These are phyloP conservation scores for Microbotryum intermedium DNA, from an alignment of 1,284 basidiomycete species.

Conservation along the genomic window DNA sequence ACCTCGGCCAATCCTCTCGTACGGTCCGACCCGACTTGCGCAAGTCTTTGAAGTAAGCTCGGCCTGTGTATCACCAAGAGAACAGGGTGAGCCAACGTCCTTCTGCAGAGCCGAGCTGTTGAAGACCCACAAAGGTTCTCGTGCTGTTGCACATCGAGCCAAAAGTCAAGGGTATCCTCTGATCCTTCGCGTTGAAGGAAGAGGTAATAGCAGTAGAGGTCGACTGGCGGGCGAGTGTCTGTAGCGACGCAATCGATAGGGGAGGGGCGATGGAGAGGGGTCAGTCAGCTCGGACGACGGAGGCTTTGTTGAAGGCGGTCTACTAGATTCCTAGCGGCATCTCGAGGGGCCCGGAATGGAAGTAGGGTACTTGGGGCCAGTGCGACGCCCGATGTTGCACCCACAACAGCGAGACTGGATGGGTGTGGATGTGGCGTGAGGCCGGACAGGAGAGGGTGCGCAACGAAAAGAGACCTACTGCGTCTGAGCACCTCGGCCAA, in stretches of 20 bases:
- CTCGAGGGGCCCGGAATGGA: too few relatives aligned
- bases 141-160: slow-evolving; percentile 98
- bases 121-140: slow-evolving; percentile 65
- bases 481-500: slow-evolving; percentile 38
- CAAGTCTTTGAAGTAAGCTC: slow-evolving; percentile 97
- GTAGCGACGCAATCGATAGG: slow-evolving; percentile 4
- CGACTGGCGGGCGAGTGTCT: slow-evolving; percentile 78
- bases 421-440: neutral
- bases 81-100: neutral
- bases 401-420: neutral
- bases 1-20: slow-evolving; percentile 94
- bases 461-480: slow-evolving; percentile 5
- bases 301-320: neutral
- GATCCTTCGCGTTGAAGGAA: slow-evolving; percentile 88
- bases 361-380: neutral
- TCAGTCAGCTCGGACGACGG: neutral
- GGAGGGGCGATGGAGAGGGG: neutral
- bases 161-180: slow-evolving; percentile 94
- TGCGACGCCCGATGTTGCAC: neutral
- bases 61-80: slow-evolving; percentile 40
- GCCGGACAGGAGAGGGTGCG: neutral
- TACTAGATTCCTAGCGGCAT: too few relatives aligned
- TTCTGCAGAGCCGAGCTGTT: neutral
- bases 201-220: slow-evolving; percentile 93
- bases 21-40: slow-evolving; percentile 84